phyloP scores from a whole-genome alignment of 345 rosid genomes.

The Populus pruinosa region DNA sequence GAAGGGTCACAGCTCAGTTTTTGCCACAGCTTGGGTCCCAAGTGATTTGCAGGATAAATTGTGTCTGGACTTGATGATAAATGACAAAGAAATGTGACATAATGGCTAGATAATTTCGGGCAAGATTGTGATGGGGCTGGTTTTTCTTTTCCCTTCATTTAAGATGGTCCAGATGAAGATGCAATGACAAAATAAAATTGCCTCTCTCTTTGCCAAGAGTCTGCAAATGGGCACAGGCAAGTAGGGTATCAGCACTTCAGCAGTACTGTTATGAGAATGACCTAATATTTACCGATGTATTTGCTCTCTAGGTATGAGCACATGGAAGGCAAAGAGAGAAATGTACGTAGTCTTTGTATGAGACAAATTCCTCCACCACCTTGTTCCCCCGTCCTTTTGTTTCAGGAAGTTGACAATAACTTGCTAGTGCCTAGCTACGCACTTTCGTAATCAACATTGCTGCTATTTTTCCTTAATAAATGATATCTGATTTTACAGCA shows the following conservation, averaged over 20 bases:
- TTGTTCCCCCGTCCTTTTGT: conserved; percentile 4
- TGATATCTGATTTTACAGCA: neutral
- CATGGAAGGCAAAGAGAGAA: conserved; percentile 11
- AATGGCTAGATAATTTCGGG: neutral
- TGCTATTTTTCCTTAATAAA: neutral
- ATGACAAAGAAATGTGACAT: neutral
- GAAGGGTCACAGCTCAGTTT: conserved; percentile 77
- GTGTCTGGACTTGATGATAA: neutral
- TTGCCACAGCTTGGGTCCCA: conserved; percentile 60
- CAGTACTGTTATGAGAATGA: too few relatives aligned
- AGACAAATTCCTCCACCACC: conserved; percentile 20
- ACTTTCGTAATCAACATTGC: conserved; percentile 9
- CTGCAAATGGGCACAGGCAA: conserved; percentile 16
- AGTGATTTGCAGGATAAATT: conserved; percentile 24
- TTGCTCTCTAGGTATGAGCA: neutral
- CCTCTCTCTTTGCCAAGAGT: too few relatives aligned
- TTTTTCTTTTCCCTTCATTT: neutral
- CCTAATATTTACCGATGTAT: too few relatives aligned
- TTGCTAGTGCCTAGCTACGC: neutral
- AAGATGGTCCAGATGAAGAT: neutral
- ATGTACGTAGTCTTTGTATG: conserved; percentile 26
- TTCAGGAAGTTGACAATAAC: conserved; percentile 3
- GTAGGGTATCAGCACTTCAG: conserved; percentile 11
- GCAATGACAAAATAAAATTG: neutral
- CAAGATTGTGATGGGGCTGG: too few relatives aligned